Conservation (phyloP, 768 basidiomycete species). For the Hortiboletus flavorubellus region DNA sequence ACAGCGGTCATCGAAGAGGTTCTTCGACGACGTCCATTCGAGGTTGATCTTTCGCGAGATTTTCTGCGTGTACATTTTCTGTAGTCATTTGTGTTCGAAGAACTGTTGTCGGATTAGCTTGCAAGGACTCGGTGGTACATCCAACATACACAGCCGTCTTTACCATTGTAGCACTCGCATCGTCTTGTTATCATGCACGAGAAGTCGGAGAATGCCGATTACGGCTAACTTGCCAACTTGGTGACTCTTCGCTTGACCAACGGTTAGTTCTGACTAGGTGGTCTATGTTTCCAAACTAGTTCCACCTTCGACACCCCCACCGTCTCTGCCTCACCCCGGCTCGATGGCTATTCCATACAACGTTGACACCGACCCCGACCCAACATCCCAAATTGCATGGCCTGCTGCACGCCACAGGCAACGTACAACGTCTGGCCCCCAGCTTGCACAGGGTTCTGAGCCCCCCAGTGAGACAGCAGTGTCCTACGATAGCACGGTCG, state of each 20-base stretch:
- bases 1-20: conserved; percentile 40
- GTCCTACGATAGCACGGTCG: conserved; percentile 33
- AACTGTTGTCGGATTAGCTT: conserved; percentile 28
- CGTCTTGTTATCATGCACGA: not conserved
- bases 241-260: conserved; percentile 2
- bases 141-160: conserved; percentile 8
- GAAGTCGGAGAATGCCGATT: conserved; percentile 27
- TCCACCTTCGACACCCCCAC: not conserved
- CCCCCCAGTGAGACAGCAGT: conserved; percentile 19
- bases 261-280: not conserved
- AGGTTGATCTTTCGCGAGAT: conserved; percentile 15
- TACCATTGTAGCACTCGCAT: conserved; percentile 16
- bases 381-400: conserved; percentile 80
- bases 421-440: conserved; percentile 22
- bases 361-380: conserved; percentile 60
- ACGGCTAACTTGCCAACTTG: not conserved
- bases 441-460: conserved; percentile 22
- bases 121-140: conserved; percentile 16
- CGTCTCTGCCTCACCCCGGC: conserved; percentile 1
- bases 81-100: conserved; percentile 4
- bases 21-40: conserved; percentile 40
- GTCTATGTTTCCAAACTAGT: conserved; percentile 12
- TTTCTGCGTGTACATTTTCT: conserved; percentile 5
- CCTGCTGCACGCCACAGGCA: conserved; percentile 45
- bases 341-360: conserved; percentile 60